phyloP scores from a whole-genome alignment of 108 stramenopile species.

The Cyclostephanos tholiformis region DNA sequence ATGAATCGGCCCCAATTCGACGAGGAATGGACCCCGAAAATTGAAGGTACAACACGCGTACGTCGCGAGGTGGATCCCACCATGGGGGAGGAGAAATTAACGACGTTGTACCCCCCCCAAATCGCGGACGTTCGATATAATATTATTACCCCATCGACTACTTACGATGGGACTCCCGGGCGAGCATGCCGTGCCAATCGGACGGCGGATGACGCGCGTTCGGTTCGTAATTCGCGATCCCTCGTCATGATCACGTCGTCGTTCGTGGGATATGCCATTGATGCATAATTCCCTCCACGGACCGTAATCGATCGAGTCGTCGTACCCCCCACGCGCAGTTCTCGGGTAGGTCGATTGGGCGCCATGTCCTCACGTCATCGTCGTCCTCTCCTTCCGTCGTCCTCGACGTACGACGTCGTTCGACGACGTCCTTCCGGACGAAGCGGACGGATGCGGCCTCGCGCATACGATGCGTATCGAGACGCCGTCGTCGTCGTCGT shows the following conservation, averaged over 20 bases:
- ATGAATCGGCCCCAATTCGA: slow-evolving; percentile 3
- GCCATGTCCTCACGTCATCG: too few relatives aligned
- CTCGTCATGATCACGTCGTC: background rate
- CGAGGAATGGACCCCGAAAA: slow-evolving; percentile 51
- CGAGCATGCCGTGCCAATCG: slow-evolving; percentile 50
- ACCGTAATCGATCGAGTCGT: slow-evolving; percentile 31
- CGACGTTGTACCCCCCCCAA: background rate
- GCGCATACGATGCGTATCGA: slow-evolving; percentile 42
- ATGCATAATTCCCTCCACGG: slow-evolving; percentile 37
- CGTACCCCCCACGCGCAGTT: slow-evolving; percentile 18
- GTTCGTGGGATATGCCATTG: slow-evolving; percentile 2
- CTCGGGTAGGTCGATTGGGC: background rate
- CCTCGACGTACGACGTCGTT: background rate
- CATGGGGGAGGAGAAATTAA: background rate
- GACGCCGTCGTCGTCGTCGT: background rate
- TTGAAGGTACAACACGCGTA: too few relatives aligned
- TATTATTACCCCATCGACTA: background rate
- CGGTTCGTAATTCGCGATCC: slow-evolving; percentile 6
- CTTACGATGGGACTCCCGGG: slow-evolving; percentile 16
- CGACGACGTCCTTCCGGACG: slow-evolving; percentile 3
- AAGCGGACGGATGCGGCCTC: slow-evolving; percentile 33
- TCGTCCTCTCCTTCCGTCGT: background rate
- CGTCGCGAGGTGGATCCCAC: slow-evolving; percentile 6
- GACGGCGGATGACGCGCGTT: slow-evolving; percentile 30
- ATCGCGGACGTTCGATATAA: too few relatives aligned